Base-by-base conservation (phyloP, 495 filamentous ascomycete genomes). In the Penicillium bovifimosum region DNA sequence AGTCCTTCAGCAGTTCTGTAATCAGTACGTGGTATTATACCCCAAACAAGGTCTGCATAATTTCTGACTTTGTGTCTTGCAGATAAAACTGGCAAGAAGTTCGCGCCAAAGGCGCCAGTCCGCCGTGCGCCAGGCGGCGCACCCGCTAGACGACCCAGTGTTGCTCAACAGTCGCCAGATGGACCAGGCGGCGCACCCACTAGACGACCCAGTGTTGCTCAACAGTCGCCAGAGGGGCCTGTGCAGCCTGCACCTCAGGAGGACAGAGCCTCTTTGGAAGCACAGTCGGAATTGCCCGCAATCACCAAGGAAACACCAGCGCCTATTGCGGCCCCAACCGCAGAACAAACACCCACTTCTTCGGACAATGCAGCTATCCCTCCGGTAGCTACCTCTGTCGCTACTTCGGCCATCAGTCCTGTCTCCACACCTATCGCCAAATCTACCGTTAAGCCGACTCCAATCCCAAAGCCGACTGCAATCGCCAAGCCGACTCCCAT, bases 31-130 rank as follows among this genome's bases (percentile, higher is more conserved):
- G 11, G 11, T 32, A 31, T 53, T 29, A 9, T 3, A 6, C 6
- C n/a, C 8, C 8, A n/a, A 11, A 10, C 2, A 1, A 16, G 2
- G 2, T 13, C 9, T 28, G 10, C 4, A 24, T 35, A 36, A 16
- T 31, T 10, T 38, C 54, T 47, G 31, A 55, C 55, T 47, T 16
- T 42, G 47, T 35, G 38, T 17, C 41, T 17, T 55, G 6, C 39
- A 79, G 77, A 80, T 50, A 80, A 80, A 64, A 78, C 76, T 52
- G 73, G 75, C 61, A 79, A 77, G 60, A 79, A 78, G 52, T 78
- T 80, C 55, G 76, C 74, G 42, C 77, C 76, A 13, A 79, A 79
- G 63, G 75, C 75, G 51, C 73, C 74, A 33, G 57, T 59, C 53
- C 76, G 77, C 55, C 74, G 77, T 47, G 63, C 70, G 65, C 61